Conservation (phyloP, 768 basidiomycete genomes). For the Guyanaporus albipodus region DNA sequence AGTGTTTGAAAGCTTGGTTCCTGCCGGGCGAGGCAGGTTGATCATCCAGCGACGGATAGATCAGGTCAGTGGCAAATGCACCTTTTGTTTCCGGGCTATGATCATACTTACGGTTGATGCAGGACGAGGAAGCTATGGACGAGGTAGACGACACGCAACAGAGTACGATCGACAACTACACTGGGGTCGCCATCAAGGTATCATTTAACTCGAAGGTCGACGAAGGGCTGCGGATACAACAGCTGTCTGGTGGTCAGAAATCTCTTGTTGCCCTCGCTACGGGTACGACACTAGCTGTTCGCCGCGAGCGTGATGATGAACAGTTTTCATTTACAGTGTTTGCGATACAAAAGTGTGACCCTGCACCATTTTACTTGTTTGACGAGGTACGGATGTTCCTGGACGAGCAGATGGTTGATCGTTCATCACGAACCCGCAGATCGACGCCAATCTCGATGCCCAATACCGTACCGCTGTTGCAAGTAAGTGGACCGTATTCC, state of each 20-base stretch:
- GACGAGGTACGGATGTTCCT: slow-evolving; percentile 63
- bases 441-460: slow-evolving; percentile 96
- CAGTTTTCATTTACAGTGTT: slow-evolving; percentile 58
- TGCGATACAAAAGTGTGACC: slow-evolving; percentile 98
- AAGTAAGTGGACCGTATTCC: slow-evolving; percentile 45
- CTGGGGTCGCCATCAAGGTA: slow-evolving; percentile 95
- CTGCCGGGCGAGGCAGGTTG: slow-evolving; percentile 84
- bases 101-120: neutral
- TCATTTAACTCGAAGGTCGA: slow-evolving; percentile 99
- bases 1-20: slow-evolving; percentile 94
- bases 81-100: neutral
- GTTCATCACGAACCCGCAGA: slow-evolving; percentile 39
- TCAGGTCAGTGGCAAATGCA: slow-evolving; percentile 47
- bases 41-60: slow-evolving; percentile 93
- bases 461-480: slow-evolving; percentile 98
- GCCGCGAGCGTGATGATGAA: slow-evolving; percentile 1
- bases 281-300: slow-evolving; percentile 41
- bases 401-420: neutral
- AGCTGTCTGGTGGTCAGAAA: slow-evolving; percentile 96
- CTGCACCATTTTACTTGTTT: slow-evolving; percentile 98
- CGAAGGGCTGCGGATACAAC: slow-evolving; percentile 94
- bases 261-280: slow-evolving; percentile 94
- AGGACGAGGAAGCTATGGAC: slow-evolving; percentile 69
- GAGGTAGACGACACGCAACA: slow-evolving; percentile 72
- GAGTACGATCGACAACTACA: slow-evolving; percentile 87